Evolutionary conservation across 2,329 filamentous ascomycete genomes (phyloP), one percentile per base, ranked within the genome.

Genomic region (Fusarium sp.): DNA sequence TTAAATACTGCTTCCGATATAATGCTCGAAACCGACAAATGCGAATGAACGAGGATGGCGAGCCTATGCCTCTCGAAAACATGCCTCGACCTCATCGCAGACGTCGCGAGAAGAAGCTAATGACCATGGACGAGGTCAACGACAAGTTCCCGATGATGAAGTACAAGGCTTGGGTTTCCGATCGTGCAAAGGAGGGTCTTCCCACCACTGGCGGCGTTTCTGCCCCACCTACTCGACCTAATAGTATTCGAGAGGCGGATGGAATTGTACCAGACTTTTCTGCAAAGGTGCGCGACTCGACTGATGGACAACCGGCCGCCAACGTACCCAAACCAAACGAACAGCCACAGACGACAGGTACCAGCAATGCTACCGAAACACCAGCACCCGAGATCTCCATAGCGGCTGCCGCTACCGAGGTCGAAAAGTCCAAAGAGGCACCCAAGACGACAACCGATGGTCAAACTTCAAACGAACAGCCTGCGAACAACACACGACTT

Each of bases 71-170:
- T 67, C 84, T 99, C 69, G 88, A 94, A 61, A 87, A 91, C 59
- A 94, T 98, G 87, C 92, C 93, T 60, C 81, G 93, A 63, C 91
- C 93, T 51, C 94, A 96, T 78, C 89, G 96, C 59, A 88, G 95
- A 75, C 88, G 95, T 70, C 89, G 94, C 62, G 96, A 99, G 80
- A 99, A 99, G 89, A 99, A 97, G 80, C 81, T 99, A 72, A 98
- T 99, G 96, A 92, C 92, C 3, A 97, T 98, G 90, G 96, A 99
- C 66, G 96, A 99, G 81, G 96, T 99, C 67, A 98, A 99, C 77
- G 94, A 97, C 72, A 93, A 97, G 73, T 99, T 99, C 75, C 95
- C 96, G 0, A 89, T 97, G 82, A 90, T 89, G 73, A 98, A 98
- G 80, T 99, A 99, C 86, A 98, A 99, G 83, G 88, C 87, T 53